Conservation (phyloP, 768 basidiomycete species). For the Daedaleopsis nitida region DNA sequence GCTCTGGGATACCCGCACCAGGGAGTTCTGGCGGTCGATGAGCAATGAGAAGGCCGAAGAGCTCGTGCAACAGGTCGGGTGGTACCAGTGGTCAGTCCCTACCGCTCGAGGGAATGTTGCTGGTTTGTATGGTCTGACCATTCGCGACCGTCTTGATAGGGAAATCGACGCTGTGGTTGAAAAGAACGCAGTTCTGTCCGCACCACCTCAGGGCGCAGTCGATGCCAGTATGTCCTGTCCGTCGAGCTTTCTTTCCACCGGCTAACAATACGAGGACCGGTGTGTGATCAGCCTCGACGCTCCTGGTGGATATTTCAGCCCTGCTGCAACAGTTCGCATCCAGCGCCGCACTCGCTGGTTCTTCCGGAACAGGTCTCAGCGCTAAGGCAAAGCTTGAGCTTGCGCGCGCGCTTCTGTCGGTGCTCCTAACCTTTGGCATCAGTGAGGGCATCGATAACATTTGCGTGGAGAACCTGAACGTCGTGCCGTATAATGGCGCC, state of each 20-base stretch:
- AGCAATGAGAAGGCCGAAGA: slow-evolving; percentile 75
- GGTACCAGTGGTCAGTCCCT: slow-evolving; percentile 65
- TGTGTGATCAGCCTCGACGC: slow-evolving; percentile 30
- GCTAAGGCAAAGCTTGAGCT: slow-evolving; percentile 47
- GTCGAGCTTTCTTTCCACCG: not conserved
- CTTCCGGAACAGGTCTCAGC: slow-evolving; percentile 33
- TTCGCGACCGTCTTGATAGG: not conserved
- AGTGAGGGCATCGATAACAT: slow-evolving; percentile 71
- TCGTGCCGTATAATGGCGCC: slow-evolving; percentile 26
- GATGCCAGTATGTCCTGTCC: slow-evolving; percentile 26
- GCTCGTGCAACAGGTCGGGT: slow-evolving; percentile 67
- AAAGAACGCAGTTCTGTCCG: not conserved
- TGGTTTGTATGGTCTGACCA: no score
- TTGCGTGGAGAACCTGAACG: slow-evolving; percentile 54
- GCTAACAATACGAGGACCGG: not conserved
- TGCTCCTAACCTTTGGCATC: slow-evolving; percentile 68
- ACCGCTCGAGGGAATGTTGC: no score
- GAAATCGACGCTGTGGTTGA: not conserved
- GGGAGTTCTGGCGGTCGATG: slow-evolving; percentile 87
- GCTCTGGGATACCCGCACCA: slow-evolving; percentile 83
- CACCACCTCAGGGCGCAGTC: not conserved
- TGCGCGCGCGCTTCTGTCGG: slow-evolving; percentile 62
- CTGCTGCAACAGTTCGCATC: slow-evolving; percentile 21
- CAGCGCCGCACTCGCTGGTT: slow-evolving; percentile 4
- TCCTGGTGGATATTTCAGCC: slow-evolving; percentile 32